phyloP scores from a whole-genome alignment of 805 yeast species.

The Wickerhamomyces bovis region DNA sequence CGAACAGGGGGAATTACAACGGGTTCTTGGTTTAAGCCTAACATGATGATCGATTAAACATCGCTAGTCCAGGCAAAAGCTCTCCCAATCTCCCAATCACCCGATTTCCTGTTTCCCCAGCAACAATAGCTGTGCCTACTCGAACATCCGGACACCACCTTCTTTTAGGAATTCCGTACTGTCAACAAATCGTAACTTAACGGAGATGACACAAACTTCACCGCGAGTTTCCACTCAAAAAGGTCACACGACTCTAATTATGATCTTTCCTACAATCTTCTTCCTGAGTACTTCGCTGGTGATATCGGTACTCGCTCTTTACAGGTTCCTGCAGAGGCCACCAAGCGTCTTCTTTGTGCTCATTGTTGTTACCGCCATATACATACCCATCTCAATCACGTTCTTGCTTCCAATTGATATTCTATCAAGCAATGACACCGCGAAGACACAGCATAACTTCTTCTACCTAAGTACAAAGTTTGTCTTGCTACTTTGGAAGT shows the following conservation, averaged over 20 bases:
- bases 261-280: constrained; percentile 18
- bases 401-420: constrained; percentile 72
- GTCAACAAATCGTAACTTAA: background rate
- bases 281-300: constrained; percentile 16
- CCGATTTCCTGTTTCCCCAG: background rate
- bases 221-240: background rate
- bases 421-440: constrained; percentile 39
- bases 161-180: background rate
- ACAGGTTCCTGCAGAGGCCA: constrained; percentile 16
- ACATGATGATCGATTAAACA: too few species aligned
- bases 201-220: background rate
- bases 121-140: background rate
- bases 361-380: constrained; percentile 47
- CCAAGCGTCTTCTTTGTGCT: constrained; percentile 19
- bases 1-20: too few species aligned
- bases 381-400: constrained; percentile 69
- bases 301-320: constrained; percentile 15
- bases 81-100: too few species aligned
- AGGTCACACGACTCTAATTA: background rate
- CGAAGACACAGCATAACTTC: constrained; percentile 20
- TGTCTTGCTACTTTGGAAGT: constrained; percentile 60
- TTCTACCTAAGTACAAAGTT: constrained; percentile 43
- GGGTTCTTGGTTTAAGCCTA: too few species aligned
- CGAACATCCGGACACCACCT: background rate
- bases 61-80: too few species aligned